Percentiles rank a stretch among this genome's conserved stretches.
These are phyloP conservation scores for Chionographis japonica DNA, from an alignment of 106 monocot genomes.

Conservation along the genomic window DNA sequence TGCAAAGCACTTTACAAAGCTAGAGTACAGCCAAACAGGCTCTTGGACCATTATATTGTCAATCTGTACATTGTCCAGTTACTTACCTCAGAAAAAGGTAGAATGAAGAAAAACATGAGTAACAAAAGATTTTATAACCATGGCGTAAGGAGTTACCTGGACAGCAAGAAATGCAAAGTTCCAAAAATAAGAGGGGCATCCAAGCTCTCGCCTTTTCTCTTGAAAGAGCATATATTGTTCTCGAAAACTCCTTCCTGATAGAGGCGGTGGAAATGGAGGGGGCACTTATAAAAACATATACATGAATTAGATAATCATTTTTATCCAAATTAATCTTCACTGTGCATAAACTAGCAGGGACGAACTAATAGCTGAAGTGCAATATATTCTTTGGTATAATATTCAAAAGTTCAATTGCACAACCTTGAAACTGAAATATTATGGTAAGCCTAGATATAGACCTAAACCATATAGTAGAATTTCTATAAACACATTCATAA, in stretches of 20 bases:
- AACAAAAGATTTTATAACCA: not conserved
- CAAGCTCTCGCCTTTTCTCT: slow-evolving; percentile 63
- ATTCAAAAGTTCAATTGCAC: not conserved
- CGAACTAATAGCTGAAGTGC: not conserved
- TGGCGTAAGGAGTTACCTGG: slow-evolving; percentile 48
- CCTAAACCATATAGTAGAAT: not conserved
- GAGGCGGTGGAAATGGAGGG: slow-evolving; percentile 75
- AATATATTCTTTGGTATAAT: not conserved
- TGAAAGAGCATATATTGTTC: slow-evolving; percentile 62
- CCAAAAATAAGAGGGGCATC: slow-evolving; percentile 85
- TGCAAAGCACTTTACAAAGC: too few relatives aligned
- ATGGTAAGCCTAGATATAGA: not conserved
- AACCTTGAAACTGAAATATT: not conserved
- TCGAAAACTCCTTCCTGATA: slow-evolving; percentile 56
- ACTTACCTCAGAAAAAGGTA: not conserved
- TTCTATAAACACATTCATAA: not conserved
- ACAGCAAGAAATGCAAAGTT: slow-evolving; percentile 58
- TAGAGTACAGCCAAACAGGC: too few relatives aligned
- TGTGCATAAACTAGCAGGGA: not conserved
- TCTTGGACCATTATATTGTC: too few relatives aligned
- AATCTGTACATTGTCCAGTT: too few relatives aligned
- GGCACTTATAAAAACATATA: slow-evolving; percentile 66
- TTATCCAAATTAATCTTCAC: not conserved
- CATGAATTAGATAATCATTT: slow-evolving; percentile 15
- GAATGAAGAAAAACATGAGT: not conserved